Evolutionary conservation across 495 filamentous ascomycete species (phyloP).

Genomic region (Xylaria castorea): DNA sequence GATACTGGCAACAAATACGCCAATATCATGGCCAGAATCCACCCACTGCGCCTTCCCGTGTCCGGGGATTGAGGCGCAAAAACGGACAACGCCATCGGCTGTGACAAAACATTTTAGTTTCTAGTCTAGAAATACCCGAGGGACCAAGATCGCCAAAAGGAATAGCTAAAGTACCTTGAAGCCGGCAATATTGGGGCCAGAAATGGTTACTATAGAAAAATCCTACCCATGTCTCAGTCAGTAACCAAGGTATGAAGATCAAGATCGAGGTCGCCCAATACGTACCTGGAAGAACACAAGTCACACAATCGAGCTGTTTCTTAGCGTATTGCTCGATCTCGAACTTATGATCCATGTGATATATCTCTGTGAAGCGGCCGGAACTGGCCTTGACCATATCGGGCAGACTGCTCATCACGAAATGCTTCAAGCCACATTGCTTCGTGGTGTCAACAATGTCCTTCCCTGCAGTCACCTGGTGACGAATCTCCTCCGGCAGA

Average conservation of each 20-base stretch:
- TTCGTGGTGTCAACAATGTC: conserved; percentile 12
- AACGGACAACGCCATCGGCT: conserved; percentile 18
- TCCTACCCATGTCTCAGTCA: conserved; percentile 13
- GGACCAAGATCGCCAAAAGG: neutral
- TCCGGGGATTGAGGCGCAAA: conserved; percentile 13
- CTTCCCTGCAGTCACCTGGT: neutral
- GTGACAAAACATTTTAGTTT: conserved; percentile 8
- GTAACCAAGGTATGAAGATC: neutral
- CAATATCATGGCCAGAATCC: no score
- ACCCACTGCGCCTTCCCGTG: neutral
- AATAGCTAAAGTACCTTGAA: conserved; percentile 15
- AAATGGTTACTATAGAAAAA: conserved; percentile 10
- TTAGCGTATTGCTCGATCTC: conserved; percentile 16
- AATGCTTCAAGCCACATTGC: conserved; percentile 16
- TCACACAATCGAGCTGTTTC: conserved; percentile 13
- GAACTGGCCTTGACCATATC: conserved; percentile 14
- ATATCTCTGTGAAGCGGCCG: conserved; percentile 15
- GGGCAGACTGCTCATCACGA: conserved; percentile 13
- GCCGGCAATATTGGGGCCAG: conserved; percentile 6
- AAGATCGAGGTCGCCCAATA: neutral
- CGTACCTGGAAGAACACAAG: conserved; percentile 14
- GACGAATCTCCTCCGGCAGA: no score
- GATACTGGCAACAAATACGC: no score
- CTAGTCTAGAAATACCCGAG: neutral
- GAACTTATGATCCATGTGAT: conserved; percentile 16